Percentiles rank a stretch among this genome's conserved stretches.
Evolutionary conservation across 192 early-diverging fungal genomes (phyloP).

Genomic region (Dimargaris cristalligena): DNA sequence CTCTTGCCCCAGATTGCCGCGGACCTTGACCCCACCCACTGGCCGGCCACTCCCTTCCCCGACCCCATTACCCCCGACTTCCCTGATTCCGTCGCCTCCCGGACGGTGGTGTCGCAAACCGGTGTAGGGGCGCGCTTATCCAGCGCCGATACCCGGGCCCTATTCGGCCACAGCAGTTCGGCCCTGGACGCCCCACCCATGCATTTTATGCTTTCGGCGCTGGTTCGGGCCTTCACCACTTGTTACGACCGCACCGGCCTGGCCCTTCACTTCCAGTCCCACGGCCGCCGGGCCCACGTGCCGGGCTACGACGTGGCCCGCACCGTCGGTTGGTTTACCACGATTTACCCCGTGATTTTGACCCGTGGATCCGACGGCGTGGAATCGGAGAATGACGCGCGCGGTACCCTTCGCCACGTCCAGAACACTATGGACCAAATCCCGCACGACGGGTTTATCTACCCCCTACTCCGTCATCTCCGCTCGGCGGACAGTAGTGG

Average conservation of each 20-base stretch:
- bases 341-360: constrained; percentile 11
- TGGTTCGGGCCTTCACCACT: not conserved
- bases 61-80: not conserved
- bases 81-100: not conserved
- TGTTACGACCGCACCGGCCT: not conserved
- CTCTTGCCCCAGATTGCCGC: not conserved
- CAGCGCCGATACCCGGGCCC: not conserved
- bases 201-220: not conserved
- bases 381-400: too few relatives aligned
- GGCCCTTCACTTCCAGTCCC: constrained; percentile 1
- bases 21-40: not conserved
- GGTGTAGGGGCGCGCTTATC: not conserved
- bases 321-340: constrained; percentile 19
- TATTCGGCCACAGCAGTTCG: not conserved
- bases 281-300: not conserved
- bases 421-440: not conserved
- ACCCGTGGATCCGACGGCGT: not conserved
- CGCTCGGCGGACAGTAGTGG: not conserved
- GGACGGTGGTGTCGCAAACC: not conserved
- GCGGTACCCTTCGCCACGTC: not conserved
- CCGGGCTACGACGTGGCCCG: constrained; percentile 4
- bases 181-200: not conserved
- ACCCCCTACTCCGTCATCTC: not conserved
- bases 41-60: not conserved
- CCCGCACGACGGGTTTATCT: not conserved